Conservation (phyloP, 2,329 filamentous ascomycete genomes). For the Lasiodiplodia citricola region DNA sequence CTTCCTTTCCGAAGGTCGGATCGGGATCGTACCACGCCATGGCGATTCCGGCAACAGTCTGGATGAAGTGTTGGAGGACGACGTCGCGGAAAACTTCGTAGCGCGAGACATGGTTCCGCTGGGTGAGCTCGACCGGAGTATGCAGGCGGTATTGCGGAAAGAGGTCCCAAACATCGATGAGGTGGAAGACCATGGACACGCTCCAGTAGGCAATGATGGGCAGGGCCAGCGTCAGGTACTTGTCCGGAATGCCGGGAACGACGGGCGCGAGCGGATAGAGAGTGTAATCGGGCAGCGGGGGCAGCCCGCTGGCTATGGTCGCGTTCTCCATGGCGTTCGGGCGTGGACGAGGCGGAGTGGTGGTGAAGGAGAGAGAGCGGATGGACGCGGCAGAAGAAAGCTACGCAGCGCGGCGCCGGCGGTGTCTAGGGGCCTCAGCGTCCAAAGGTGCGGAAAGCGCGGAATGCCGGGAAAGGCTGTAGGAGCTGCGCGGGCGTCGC, state of each 20-base stretch:
- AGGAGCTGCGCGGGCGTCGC: slow-evolving; percentile 9
- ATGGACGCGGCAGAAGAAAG: slow-evolving; percentile 22
- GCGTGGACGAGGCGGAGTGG: slow-evolving; percentile 10
- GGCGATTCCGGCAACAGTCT: slow-evolving; percentile 72
- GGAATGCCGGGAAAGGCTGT: slow-evolving; percentile 19
- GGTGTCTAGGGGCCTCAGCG: slow-evolving; percentile 20
- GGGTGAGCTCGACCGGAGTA: slow-evolving; percentile 87
- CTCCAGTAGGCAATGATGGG: slow-evolving; percentile 89
- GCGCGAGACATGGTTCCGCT: slow-evolving; percentile 84
- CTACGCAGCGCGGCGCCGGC: slow-evolving; percentile 11
- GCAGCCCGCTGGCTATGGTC: slow-evolving; percentile 65
- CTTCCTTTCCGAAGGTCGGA: slow-evolving; percentile 76
- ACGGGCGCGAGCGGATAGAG: slow-evolving; percentile 73
- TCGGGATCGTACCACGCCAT: slow-evolving; percentile 75
- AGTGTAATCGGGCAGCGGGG: slow-evolving; percentile 84
- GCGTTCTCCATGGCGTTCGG: slow-evolving; percentile 50
- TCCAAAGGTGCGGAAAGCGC: slow-evolving; percentile 25
- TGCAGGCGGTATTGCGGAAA: slow-evolving; percentile 93
- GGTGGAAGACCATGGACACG: slow-evolving; percentile 83
- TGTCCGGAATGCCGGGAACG: slow-evolving; percentile 79
- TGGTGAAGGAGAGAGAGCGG: slow-evolving; percentile 1
- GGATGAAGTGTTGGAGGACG: slow-evolving; percentile 87
- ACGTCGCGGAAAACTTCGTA: slow-evolving; percentile 91
- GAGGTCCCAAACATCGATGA: slow-evolving; percentile 82
- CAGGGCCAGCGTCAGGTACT: slow-evolving; percentile 74